Conservation (phyloP, 2,329 filamentous ascomycete genomes). For the Clarireedia sp. region DNA sequence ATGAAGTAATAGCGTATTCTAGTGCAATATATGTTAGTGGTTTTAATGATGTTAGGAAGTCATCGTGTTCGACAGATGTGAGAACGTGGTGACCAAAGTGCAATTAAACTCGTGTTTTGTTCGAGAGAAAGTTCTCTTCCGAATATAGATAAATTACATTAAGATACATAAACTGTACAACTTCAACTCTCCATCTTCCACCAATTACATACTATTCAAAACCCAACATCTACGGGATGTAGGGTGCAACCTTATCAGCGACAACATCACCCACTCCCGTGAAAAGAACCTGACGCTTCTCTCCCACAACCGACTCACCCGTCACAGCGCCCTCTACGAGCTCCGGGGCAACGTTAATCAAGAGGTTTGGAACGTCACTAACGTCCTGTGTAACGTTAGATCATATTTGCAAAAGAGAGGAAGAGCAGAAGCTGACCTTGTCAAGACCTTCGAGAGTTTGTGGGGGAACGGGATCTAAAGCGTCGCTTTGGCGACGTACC, state of each 20-base stretch:
- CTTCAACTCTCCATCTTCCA: too few species aligned
- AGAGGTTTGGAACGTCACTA: not conserved
- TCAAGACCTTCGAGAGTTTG: not conserved
- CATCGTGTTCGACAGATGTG: too few species aligned
- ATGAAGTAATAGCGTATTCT: too few species aligned
- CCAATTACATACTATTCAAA: not conserved
- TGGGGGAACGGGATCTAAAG: not conserved
- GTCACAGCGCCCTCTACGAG: not conserved
- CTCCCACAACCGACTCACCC: not conserved
- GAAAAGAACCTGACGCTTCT: not conserved
- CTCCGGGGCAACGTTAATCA: not conserved
- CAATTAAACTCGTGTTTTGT: too few species aligned
- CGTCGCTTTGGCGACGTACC: not conserved
- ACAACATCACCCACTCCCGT: not conserved
- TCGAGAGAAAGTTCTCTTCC: too few species aligned
- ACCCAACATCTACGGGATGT: not conserved
- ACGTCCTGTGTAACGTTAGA: not conserved
- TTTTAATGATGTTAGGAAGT: too few species aligned
- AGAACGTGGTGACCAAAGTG: too few species aligned
- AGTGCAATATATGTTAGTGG: too few species aligned
- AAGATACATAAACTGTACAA: too few species aligned
- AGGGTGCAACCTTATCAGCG: not conserved
- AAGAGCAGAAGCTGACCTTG: too few species aligned
- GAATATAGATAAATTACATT: too few species aligned
- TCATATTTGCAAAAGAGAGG: too few species aligned